Evolutionary conservation across 176 grass and related monocot genomes (phyloP), one percentile per base, ranked within the genome.

Genomic region (Puccinellia tenuiflora): DNA sequence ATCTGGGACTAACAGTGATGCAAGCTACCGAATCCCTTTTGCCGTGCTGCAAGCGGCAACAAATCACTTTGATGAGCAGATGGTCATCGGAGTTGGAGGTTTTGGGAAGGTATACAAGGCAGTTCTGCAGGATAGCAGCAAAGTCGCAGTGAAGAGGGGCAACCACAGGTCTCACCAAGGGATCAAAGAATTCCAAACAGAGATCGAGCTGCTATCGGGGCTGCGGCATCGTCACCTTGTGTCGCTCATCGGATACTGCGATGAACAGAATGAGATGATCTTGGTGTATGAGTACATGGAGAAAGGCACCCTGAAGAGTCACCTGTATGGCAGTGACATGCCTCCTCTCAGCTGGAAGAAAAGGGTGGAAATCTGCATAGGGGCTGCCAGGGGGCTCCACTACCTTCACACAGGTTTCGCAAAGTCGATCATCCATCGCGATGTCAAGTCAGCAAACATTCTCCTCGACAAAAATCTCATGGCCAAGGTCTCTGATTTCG

Each of bases 221-320:
- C 91, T 98, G 35, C 87, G 96, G 28, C 96, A 98, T 68, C 90
- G 92, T 30, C 96, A 98, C 77, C 88, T 98, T 3, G 96, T 98
- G 34, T 93, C 96, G 0, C 90, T 98, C 24, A 98, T 95, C 43
- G 96, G 96, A 9, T 98, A 95, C 60, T 98, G 96, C 1, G 92
- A 98, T 39, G 96, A 98, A 69, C 85, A 42, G 35, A 91, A 82
- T 1, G 96, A 98, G 89, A 98, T 98, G 92, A 95, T 98, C 76
- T 81, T 98, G 73, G 96, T 95, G 52, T 98, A 98, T 0, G 96
- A 98, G 42, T 98, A 93, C 89, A 98, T 98, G 96, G 92, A 90
- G 79, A 93, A 98, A 85, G 96, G 96, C 35, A 92, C 96, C 13
- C 78, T 98, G 47, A 95, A 92, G 85, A 91, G 87, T 57, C 96